A percentile compares a stretch with the other conserved stretches of the same genome.
Evolutionary conservation across 345 rosid genomes (phyloP).

Genomic region (Passiflora organensis): DNA sequence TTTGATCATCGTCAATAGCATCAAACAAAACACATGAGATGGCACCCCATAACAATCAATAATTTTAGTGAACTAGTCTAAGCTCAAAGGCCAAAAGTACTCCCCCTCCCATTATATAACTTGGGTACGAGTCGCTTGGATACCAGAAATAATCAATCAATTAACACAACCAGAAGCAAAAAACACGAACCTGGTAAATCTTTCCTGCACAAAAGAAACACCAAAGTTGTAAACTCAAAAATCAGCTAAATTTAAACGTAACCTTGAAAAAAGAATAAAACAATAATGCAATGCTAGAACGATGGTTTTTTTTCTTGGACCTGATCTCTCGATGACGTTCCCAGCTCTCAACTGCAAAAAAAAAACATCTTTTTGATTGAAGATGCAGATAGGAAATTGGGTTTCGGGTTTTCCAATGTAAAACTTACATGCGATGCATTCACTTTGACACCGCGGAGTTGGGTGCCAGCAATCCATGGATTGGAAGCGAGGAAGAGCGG

Average conservation of each 20-base stretch:
- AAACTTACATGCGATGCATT: conserved; percentile 61
- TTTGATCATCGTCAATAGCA: not conserved
- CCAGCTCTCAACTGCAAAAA: conserved; percentile 70
- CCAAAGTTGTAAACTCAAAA: not conserved
- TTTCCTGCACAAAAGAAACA: conserved; percentile 46
- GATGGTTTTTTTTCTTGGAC: conserved; percentile 26
- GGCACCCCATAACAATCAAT: not conserved
- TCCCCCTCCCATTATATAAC: not conserved
- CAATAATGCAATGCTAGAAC: not conserved
- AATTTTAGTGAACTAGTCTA: no score
- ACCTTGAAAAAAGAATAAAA: not conserved
- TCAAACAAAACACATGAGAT: conserved; percentile 3
- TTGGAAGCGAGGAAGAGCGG: not conserved
- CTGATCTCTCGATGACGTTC: conserved; percentile 82
- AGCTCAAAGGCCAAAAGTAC: not conserved
- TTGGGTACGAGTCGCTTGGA: no score
- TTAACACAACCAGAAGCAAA: not conserved
- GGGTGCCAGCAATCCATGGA: conserved; percentile 50
- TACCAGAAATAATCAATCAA: not conserved
- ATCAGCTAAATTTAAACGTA: not conserved
- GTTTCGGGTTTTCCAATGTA: not conserved
- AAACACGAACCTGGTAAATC: conserved; percentile 52
- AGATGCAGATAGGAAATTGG: not conserved
- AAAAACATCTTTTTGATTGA: not conserved
- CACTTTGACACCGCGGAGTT: conserved; percentile 65